A percentile compares a stretch with the other conserved stretches of the same genome.
These are phyloP conservation scores for Hanseniaspora opuntiae DNA, from an alignment of 805 yeast species.

Conservation along the genomic window DNA sequence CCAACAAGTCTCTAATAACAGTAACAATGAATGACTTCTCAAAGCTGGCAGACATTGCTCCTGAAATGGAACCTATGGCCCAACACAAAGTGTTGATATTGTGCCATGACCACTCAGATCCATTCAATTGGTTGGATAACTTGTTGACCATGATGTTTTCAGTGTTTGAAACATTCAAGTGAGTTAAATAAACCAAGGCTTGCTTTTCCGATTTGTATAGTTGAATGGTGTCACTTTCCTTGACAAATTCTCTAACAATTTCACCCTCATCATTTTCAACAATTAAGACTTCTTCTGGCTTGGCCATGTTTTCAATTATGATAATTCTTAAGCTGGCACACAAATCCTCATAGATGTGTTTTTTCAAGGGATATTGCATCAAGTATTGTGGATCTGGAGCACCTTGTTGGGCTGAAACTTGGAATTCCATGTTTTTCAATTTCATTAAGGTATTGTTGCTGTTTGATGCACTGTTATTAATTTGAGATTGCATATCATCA, in stretches of 20 bases:
- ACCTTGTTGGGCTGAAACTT: constrained; percentile 45
- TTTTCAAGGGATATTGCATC: constrained; percentile 70
- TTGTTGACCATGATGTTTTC: constrained; percentile 87
- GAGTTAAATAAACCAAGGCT: constrained; percentile 86
- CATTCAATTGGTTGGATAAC: constrained; percentile 84
- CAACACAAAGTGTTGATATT: constrained; percentile 93
- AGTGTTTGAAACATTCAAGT: constrained; percentile 85
- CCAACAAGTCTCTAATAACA: constrained; percentile 81
- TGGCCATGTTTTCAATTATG: constrained; percentile 93
- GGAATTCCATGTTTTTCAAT: constrained; percentile 32
- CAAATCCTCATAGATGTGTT: constrained; percentile 65
- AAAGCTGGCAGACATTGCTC: constrained; percentile 96
- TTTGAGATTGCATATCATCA: constrained; percentile 72
- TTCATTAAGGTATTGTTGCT: constrained; percentile 54
- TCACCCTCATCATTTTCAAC: constrained; percentile 99
- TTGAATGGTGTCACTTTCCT: constrained; percentile 93
- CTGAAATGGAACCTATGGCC: constrained; percentile 98
- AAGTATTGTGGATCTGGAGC: constrained; percentile 75
- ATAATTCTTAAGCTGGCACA: constrained; percentile 76
- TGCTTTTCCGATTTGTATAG: constrained; percentile 92
- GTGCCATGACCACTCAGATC: constrained; percentile 98
- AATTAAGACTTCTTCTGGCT: constrained; percentile 94
- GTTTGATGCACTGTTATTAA: constrained; percentile 41
- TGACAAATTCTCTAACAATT: constrained; percentile 91
- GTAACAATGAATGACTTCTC: constrained; percentile 87